Evolutionary conservation across 345 rosid species (phyloP).

Genomic region (Eucalyptus fibrosa): DNA sequence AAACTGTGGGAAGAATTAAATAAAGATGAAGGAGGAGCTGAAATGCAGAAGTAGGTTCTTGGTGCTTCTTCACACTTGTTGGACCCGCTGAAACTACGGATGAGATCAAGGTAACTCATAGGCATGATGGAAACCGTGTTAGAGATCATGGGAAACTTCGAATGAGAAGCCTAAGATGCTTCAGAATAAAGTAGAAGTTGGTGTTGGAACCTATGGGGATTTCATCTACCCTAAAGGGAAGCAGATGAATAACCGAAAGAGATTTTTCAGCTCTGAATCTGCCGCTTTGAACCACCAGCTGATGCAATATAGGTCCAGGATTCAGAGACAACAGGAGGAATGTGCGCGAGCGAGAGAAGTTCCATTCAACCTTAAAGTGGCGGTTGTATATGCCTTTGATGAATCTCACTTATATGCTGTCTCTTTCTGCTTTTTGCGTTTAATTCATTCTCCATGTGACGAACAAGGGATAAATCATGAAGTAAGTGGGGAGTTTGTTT

Average conservation of each 20-base stretch:
- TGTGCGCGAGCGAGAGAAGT: not conserved
- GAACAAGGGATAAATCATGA: not conserved
- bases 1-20: not conserved
- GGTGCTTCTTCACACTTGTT: not conserved
- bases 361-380: not conserved
- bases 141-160: not conserved
- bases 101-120: not conserved
- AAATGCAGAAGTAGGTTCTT: not conserved
- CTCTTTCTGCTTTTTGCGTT: not conserved
- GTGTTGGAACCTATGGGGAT: not conserved
- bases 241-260: not conserved
- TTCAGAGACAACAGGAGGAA: not conserved
- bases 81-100: not conserved
- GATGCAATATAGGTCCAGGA: not conserved
- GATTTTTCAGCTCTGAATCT: not conserved
- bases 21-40: not conserved
- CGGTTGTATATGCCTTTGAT: not conserved
- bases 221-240: not conserved
- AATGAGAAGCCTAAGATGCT: not conserved
- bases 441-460: not conserved
- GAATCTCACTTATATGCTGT: not conserved
- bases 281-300: not conserved
- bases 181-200: not conserved
- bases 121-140: not conserved
- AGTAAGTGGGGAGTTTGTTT: not conserved